Base-by-base conservation (phyloP, 192 early-diverging fungal genomes). In the Dimargaris verticillata region DNA sequence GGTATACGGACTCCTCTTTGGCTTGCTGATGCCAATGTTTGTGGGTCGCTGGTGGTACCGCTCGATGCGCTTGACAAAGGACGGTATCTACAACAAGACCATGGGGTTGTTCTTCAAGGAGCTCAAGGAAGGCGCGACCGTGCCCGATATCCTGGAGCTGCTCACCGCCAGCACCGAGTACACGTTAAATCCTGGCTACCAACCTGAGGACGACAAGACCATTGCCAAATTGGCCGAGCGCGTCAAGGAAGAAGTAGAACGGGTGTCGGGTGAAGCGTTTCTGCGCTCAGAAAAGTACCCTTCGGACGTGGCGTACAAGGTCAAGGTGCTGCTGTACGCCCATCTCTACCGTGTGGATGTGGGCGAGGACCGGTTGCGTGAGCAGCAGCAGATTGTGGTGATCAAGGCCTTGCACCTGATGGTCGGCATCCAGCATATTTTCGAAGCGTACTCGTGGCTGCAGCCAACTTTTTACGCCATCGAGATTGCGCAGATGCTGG, bases 21-120 rank as follows among this genome's bases (percentile, higher is more conserved):
- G 92, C 66, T 67, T 97, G 46, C 69, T 83, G 11, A 73, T 97
- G 66, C 95, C 95, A 50, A 80, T 84, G 61, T 82, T 85, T 45
- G 92, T 99, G 44, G 91, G 88, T 15, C 78, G 78, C 61, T 96
- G 93, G 95, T 99, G 95, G 95, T 87, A 90, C 72, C 80, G 80
- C 57, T 88, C 89, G 50, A 89, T 86, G 64, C 71, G 82, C 62
- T 83, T 83, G 61, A 94, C 89, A 69, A 94, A 92, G 67, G 88
- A 95, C 64, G 82, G 80, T 63, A 89, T 99, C 62, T 74, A 90
- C 42, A 86, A 91, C 61, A 76, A 69, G 49, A 89, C 93, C 14
- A 99, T 99, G 93, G 86, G 77, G 41, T 68, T 69, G 10, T 95
- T 90, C 75, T 95, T 94, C 69, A 89, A 87, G 66, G 87, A 90